Evolutionary conservation across 2,329 filamentous ascomycete genomes (phyloP), one percentile per base, ranked within the genome.

Genomic region (Orbilia ellipsospora): DNA sequence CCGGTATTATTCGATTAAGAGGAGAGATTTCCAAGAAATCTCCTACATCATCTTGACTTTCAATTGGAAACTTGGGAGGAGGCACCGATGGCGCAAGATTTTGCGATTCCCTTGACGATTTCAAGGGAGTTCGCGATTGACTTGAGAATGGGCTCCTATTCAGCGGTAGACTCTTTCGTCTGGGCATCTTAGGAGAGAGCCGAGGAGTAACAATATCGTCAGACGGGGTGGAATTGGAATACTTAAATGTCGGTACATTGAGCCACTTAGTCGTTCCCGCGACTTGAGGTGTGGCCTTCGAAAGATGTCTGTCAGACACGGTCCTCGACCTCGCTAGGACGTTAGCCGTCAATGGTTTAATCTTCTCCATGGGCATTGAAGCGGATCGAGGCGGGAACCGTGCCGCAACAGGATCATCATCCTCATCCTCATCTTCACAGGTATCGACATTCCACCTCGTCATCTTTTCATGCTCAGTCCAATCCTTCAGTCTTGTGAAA

Each of bases 401-500:
- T 36, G 31, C 31, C 31, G 31, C 10, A 36, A 10, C 31, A 10
- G 5, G 3, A 10, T 2, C 8, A 36, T 10, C 31, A 36, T 36
- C 31, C 6, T 36, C 42, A n/a, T 13, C 45, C 23, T 31, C 57
- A 52, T 56, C 23, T 15, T 45, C 36, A n/a, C 18, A 10, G 20
- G 13, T n/a, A 52, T 61, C 31, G 44, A 48, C 4, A 48, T 12
- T 12, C 44, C 50, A 36, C 20, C 40, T 28, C 31, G 8, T 2
- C 26, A 8, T 18, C 51, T 42, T 74, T 44, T 68, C 56, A 8
- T 68, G 70, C 31, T 62, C 70, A n/a, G 63, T 74, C 70, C 70
- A 74, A 63, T 74, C 70, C 20, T 52, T 62, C 51, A 74, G 23
- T 52, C 70, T 66, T 18, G 63, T 68, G 40, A 74, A 74, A 16